Percentiles rank a stretch among this genome's conserved stretches.
Evolutionary conservation across 2,329 filamentous ascomycete genomes (phyloP).

Genomic region (Ascochyta lentis): DNA sequence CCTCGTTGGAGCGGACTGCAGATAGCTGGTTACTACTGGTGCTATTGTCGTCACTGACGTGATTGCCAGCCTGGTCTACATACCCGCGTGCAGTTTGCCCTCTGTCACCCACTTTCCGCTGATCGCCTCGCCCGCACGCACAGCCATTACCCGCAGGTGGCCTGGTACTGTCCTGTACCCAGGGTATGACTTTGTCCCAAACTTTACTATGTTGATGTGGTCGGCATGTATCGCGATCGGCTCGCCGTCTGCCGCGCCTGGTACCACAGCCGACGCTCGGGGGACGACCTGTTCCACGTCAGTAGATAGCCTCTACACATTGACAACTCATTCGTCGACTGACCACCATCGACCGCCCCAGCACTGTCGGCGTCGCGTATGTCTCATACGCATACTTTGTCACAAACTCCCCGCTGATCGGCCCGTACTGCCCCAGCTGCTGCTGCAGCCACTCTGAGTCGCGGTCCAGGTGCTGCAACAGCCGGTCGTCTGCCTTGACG

Average conservation of each 20-base stretch:
- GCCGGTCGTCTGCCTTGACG: constrained; percentile 34
- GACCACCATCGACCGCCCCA: no score
- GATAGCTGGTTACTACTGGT: no score
- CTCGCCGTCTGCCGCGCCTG: constrained; percentile 42
- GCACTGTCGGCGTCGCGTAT: constrained; percentile 34
- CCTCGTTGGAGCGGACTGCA: no score
- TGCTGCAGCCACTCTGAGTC: constrained; percentile 49
- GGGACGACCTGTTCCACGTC: constrained; percentile 40
- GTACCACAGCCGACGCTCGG: constrained; percentile 45
- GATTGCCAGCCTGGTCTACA: no score
- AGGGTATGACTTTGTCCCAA: constrained; percentile 29
- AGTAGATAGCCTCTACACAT: no score
- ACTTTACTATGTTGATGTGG: constrained; percentile 47
- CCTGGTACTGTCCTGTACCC: constrained; percentile 23
- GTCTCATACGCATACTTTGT: constrained; percentile 46
- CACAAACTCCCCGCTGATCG: constrained; percentile 46
- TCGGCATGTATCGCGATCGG: constrained; percentile 43
- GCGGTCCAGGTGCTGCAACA: constrained; percentile 46
- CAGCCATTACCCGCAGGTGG: no score
- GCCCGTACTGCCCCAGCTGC: constrained; percentile 45
- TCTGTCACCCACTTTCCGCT: no score
- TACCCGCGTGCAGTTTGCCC: no score
- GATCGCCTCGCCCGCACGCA: no score
- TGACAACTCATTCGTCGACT: no score
- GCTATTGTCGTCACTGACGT: no score